Evolutionary conservation across 257 asterid genomes (phyloP).

Genomic region (Solanum sejunctum): DNA sequence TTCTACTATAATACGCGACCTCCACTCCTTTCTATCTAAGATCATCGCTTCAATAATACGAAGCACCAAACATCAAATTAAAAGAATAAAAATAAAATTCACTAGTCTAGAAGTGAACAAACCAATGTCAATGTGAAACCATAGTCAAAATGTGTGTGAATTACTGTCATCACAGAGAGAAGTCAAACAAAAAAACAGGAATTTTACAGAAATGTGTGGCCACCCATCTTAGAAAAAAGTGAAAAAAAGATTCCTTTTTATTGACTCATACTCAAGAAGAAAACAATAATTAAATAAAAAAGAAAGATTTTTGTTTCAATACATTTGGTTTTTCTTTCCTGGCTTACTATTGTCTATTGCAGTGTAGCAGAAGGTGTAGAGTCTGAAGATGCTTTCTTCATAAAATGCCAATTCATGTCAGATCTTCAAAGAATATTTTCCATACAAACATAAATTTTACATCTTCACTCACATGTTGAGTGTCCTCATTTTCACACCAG

Average conservation of each 20-base stretch:
- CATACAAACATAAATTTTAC: neutral
- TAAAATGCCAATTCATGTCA: neutral
- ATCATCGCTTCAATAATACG: too few relatives aligned
- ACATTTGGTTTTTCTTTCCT: neutral
- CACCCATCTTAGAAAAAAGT: neutral
- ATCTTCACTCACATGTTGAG: neutral
- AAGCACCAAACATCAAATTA: too few relatives aligned
- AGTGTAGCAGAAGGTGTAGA: neutral
- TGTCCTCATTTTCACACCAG: neutral
- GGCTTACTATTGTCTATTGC: neutral
- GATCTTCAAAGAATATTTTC: neutral
- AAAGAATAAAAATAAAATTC: neutral
- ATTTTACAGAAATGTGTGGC: neutral
- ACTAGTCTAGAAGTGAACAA: neutral
- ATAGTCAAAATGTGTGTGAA: neutral
- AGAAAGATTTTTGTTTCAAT: neutral
- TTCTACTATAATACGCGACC: too few relatives aligned
- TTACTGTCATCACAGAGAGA: neutral
- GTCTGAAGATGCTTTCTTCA: conserved; percentile 1
- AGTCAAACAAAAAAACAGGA: neutral
- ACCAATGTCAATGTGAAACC: neutral
- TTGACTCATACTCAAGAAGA: neutral
- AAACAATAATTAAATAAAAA: neutral
- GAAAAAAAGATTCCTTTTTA: neutral
- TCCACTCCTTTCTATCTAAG: too few relatives aligned